A percentile compares a stretch with the other conserved stretches of the same genome.
phyloP scores from a whole-genome alignment of 2,329 filamentous ascomycete genomes.

The Lasiodiplodia sp. region DNA sequence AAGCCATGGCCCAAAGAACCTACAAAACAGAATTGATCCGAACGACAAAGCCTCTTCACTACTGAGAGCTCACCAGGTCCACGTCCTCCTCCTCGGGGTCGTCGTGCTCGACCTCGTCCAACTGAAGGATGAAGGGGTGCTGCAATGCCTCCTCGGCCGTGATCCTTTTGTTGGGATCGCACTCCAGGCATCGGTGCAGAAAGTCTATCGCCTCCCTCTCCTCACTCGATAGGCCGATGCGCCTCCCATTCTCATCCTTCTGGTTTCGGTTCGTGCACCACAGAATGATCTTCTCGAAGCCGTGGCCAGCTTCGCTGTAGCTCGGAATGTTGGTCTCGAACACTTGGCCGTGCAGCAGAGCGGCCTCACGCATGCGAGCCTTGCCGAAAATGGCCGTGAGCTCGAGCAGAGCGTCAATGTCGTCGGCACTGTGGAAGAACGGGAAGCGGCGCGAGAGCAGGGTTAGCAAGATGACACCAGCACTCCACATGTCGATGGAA shows the following conservation, averaged over 20 bases:
- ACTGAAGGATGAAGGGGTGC: constrained; percentile 70
- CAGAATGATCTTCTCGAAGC: constrained; percentile 89
- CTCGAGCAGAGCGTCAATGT: constrained; percentile 96
- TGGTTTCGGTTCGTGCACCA: constrained; percentile 88
- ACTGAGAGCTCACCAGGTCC: constrained; percentile 24
- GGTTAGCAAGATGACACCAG: constrained; percentile 95
- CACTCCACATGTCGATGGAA: constrained; percentile 95
- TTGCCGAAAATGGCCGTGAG: constrained; percentile 94
- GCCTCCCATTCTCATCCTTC: constrained; percentile 57
- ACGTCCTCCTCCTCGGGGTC: constrained; percentile 18
- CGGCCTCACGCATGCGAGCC: constrained; percentile 82
- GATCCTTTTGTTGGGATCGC: constrained; percentile 74
- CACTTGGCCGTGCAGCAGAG: constrained; percentile 85
- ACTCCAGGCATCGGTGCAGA: constrained; percentile 74
- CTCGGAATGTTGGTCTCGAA: constrained; percentile 94
- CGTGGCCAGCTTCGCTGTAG: constrained; percentile 83
- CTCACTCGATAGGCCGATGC: constrained; percentile 65
- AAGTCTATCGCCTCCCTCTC: constrained; percentile 79
- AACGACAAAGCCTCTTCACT: neutral
- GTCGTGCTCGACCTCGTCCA: constrained; percentile 23
- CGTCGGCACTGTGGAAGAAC: constrained; percentile 98
- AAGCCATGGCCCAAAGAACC: neutral
- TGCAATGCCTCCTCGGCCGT: constrained; percentile 60
- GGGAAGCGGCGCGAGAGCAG: constrained; percentile 91
- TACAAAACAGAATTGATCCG: neutral